These are phyloP conservation scores for Microbotryomycetes sp. DNA, from an alignment of 1,284 basidiomycete genomes.

Conservation along the genomic window DNA sequence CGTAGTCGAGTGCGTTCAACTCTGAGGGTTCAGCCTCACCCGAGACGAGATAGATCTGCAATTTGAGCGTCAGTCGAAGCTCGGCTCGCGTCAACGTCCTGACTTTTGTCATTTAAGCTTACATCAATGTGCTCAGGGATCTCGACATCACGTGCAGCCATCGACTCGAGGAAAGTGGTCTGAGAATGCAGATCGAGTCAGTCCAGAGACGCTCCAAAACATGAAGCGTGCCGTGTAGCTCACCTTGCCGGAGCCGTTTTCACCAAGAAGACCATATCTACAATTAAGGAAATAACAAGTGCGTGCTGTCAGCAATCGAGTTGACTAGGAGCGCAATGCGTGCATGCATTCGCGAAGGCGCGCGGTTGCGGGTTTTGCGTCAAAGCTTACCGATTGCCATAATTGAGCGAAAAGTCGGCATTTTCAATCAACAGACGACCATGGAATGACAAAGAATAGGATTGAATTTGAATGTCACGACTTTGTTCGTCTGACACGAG, in stretches of 20 bases:
- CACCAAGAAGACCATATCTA: conserved; percentile 82
- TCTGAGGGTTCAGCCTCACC: conserved; percentile 97
- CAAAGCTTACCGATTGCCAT: conserved; percentile 67
- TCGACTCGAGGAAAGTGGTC: conserved; percentile 52
- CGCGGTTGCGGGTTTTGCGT: too few relatives aligned
- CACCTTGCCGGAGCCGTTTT: conserved; percentile 97
- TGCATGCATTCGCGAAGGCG: too few relatives aligned
- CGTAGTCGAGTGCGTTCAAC: conserved; percentile 92
- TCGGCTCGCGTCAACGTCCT: not conserved
- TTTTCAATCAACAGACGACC: conserved; percentile 87
- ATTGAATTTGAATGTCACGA: conserved; percentile 95
- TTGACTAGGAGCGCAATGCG: not conserved
- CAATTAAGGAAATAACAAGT: not conserved
- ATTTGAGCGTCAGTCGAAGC: not conserved
- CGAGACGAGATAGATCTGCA: conserved; percentile 83
- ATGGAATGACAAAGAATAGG: conserved; percentile 94
- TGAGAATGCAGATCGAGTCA: conserved; percentile 13
- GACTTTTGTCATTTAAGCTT: too few relatives aligned
- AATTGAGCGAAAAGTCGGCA: conserved; percentile 87
- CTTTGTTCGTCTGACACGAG: conserved; percentile 85
- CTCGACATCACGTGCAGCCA: conserved; percentile 86
- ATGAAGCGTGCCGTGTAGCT: conserved; percentile 34
- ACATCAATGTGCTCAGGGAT: conserved; percentile 90
- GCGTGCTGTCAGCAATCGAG: not conserved
- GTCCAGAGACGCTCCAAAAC: not conserved